These are phyloP conservation scores for Amanita pseudoporphyria DNA, from an alignment of 768 basidiomycete species.

Conservation along the genomic window DNA sequence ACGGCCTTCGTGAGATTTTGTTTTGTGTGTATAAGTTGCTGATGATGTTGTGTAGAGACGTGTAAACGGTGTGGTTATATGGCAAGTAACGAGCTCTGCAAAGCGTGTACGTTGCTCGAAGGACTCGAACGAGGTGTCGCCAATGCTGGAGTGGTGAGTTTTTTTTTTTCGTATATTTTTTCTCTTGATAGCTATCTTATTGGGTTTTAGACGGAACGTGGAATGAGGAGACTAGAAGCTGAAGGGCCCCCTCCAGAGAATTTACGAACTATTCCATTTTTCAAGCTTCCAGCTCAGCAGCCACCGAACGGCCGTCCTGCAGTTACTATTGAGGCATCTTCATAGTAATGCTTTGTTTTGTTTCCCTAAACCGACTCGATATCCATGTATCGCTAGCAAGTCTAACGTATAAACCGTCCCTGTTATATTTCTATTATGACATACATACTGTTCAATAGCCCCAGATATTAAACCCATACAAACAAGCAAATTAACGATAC, in stretches of 20 bases:
- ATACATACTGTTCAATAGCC: background rate
- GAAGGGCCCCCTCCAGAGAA: slow-evolving; percentile 54
- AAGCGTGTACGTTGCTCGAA: slow-evolving; percentile 86
- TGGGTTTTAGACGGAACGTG: slow-evolving; percentile 49
- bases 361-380: background rate
- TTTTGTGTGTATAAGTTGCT: too few relatives aligned
- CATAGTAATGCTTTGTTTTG: slow-evolving; percentile 20
- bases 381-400: too few relatives aligned
- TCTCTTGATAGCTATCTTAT: background rate
- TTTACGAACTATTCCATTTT: slow-evolving; percentile 70
- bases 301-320: slow-evolving; percentile 21
- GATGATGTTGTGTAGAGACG: slow-evolving; percentile 45
- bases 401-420: too few relatives aligned
- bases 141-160: slow-evolving; percentile 48
- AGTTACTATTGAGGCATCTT: slow-evolving; percentile 30
- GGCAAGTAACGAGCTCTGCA: slow-evolving; percentile 91
- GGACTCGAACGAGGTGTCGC: slow-evolving; percentile 83
- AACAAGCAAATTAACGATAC: slow-evolving; percentile 3
- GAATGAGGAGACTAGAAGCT: slow-evolving; percentile 49
- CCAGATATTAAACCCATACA: background rate
- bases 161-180: slow-evolving; percentile 5
- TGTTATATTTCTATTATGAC: too few relatives aligned
- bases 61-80: slow-evolving; percentile 93
- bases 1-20: background rate
- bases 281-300: slow-evolving; percentile 30